These are phyloP conservation scores for Drosera spatulata DNA, from an alignment of 179 eudicot species.

Conservation along the genomic window DNA sequence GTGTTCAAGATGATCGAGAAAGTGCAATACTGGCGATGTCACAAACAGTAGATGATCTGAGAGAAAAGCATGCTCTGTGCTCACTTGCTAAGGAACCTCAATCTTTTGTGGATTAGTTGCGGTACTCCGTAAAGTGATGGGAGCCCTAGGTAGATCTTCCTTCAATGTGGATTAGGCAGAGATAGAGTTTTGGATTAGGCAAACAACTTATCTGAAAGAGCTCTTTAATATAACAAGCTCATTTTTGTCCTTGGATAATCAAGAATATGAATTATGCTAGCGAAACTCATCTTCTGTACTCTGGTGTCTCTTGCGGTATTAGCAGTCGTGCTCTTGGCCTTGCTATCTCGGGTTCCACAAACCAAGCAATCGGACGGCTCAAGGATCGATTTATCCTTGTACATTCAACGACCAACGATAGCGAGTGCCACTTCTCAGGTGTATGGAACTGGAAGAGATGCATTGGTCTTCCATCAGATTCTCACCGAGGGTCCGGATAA, in stretches of 20 bases:
- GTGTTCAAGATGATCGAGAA: too few species aligned
- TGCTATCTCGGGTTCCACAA: conserved; percentile 43
- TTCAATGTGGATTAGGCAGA: too few species aligned
- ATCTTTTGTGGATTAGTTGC: too few species aligned
- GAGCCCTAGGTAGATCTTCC: too few species aligned
- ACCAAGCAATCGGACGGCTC: conserved; percentile 16
- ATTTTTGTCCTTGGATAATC: neutral
- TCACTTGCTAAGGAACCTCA: too few species aligned
- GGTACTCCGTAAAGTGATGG: too few species aligned
- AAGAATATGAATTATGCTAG: conserved; percentile 21
- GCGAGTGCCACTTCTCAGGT: neutral
- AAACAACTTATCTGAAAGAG: too few species aligned
- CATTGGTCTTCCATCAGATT: conserved; percentile 40
- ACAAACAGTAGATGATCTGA: too few species aligned
- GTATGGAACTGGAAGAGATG: conserved; percentile 19
- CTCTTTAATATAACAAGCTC: too few species aligned
- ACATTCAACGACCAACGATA: conserved; percentile 44
- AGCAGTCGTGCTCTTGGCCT: conserved; percentile 48
- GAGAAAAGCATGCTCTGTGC: too few species aligned
- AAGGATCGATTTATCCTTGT: conserved; percentile 41
- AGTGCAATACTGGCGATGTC: too few species aligned
- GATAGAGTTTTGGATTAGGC: too few species aligned
- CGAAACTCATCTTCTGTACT: conserved; percentile 47
- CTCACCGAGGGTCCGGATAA: conserved; percentile 59
- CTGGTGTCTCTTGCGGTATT: conserved; percentile 38